Evolutionary conservation across 305 asterid species (phyloP), one percentile per base, ranked within the genome.

Genomic region (Euphrasia arctica): DNA sequence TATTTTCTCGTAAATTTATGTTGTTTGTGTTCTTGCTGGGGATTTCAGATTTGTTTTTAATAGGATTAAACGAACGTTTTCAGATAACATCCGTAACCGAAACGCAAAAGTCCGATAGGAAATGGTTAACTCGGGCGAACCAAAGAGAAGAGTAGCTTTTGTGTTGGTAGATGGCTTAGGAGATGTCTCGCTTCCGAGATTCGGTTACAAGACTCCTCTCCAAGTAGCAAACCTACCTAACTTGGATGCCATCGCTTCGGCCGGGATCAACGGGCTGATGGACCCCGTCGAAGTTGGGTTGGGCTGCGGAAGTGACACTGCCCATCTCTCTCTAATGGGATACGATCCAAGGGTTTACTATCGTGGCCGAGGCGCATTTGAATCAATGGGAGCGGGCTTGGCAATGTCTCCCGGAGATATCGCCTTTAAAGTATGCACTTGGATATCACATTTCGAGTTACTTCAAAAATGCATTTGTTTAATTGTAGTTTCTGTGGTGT

Each of bases 351-450:
- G 96, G 66, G 79, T 83, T 25, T 92, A 87, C 75, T 92, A 92
- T 69, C 93, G 96, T 31, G 98, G 98, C 36, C 86, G 98, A 52
- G 98, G 98, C 63, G 96, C 98, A 14, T 92, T 92, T 66, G 96
- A 92, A 62, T 92, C 97, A 3, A 92, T 92, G 98, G 98, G 98
- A 42, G 93, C 97, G 25, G 98, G 97, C 22, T 70, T 92, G 48
- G 97, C 88, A 29, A 92, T 92, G 98, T 82, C 88, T 32, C 96
- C 97, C 0, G 98, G 98, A 49, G 96, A 89, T 74, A 92, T 89
- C 43, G 98, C 98, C n/a, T 92, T 92, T 68, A 92, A 92, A 65
- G 98, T 92, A 78, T n/a, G n/a, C n/a, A n/a, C n/a, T n/a, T n/a
- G n/a, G n/a, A n/a, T 14, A 27, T 65, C 34, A 0, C 60, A 5